Base-by-base conservation (phyloP, 2,329 filamentous ascomycete species). In the Intubia oerlemansii region DNA sequence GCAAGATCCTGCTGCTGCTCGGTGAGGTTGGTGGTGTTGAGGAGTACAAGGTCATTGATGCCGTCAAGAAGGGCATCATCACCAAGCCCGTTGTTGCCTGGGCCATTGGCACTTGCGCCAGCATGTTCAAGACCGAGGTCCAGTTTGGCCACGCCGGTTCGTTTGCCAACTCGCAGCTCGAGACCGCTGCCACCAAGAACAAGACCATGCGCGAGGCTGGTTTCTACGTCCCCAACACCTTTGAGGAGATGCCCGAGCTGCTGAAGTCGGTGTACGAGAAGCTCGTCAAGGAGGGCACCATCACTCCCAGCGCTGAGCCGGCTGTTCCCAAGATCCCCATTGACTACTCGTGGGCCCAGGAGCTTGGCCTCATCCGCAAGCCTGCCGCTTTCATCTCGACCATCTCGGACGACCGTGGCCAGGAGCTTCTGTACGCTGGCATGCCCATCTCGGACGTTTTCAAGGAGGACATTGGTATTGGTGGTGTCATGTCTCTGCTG, bases 391-490 rank as follows among this genome's bases (percentile, higher is more conserved):
- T 98, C 66, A 98, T 98, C 56, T 98, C 88, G 44, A 98, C 88
- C 53, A 98, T 98, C 50, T 93, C 88, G 44, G 88, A 98, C 52
- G 88, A 98, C 62, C 88, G 88, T 82, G 88, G 88, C 41, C 88
- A 98, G 56, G 88, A 98, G 61, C 77, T 98, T 36, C 68, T 98
- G 42, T 98, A 98, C 56, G 88, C 88, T 40, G 88, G 88, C 49
- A 92, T 98, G 80, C 88, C 88, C 49, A 98, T 98, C 49, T 95
- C 88, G n/a, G 88, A 98, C 51, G 88, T 98, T 39, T 98, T 98
- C 76, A 79, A 60, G 54, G 88, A 98, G 65, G 84, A 95, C 44
- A 95, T 98, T 45, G 88, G 88, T 44, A 95, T 98, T 44, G 88
- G 88, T 53, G 88, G 88, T 76, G 88, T 98, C 60, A 98, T 98